Evolutionary conservation across 345 rosid species (phyloP).

Genomic region (Eucalyptus polyanthemos): DNA sequence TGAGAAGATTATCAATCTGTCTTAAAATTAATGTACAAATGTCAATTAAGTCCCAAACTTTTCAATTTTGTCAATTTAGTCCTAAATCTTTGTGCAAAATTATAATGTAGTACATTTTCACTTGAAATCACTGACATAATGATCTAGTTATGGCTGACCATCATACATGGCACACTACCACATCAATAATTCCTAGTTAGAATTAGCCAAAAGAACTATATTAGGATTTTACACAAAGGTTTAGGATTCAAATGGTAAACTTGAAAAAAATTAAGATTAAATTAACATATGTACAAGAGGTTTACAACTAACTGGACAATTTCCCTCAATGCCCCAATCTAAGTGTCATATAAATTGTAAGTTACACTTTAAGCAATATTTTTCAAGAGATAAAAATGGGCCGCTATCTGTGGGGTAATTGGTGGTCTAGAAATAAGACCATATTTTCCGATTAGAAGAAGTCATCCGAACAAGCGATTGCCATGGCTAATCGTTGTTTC

Average conservation of each 20-base stretch:
- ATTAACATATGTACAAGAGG: not conserved
- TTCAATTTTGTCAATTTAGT: not conserved
- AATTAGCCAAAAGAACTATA: not conserved
- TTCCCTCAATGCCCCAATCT: not conserved
- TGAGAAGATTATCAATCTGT: not conserved
- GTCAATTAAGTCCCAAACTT: not conserved
- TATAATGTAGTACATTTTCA: not conserved
- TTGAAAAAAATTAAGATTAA: too few relatives aligned
- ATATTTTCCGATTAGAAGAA: not conserved
- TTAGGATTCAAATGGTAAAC: not conserved
- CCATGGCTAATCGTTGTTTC: not conserved
- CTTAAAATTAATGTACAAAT: not conserved
- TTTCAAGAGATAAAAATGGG: not conserved
- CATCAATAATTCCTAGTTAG: not conserved
- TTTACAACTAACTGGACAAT: not conserved
- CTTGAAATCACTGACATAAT: not conserved
- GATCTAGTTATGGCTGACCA: not conserved
- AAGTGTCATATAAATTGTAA: not conserved
- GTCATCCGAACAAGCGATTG: not conserved
- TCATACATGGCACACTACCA: not conserved
- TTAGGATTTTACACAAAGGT: not conserved
- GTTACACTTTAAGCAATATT: not conserved
- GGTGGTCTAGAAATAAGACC: not conserved
- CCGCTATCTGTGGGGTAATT: not conserved
- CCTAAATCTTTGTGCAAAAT: not conserved